Conservation (phyloP, 768 basidiomycete species). For the Suillus fuscotomentosus region DNA sequence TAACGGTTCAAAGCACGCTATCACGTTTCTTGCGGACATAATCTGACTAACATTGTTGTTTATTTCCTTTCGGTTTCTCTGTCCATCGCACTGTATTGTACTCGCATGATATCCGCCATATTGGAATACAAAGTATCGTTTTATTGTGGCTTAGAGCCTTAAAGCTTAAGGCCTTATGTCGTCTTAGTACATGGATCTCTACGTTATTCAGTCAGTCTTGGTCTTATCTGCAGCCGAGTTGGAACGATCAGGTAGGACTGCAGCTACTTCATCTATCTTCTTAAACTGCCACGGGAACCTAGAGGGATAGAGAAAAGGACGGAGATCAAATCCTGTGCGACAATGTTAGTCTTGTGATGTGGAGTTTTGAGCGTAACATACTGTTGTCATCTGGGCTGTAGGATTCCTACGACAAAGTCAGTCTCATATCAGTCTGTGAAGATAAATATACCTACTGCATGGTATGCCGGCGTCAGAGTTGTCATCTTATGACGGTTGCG, state of each 20-base stretch:
- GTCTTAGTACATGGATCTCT: conserved; percentile 10
- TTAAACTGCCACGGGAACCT: conserved; percentile 96
- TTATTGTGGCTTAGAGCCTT: neutral
- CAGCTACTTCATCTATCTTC: conserved; percentile 89
- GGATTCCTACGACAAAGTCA: conserved; percentile 60
- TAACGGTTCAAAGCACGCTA: conserved; percentile 71
- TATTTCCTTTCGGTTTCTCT: neutral
- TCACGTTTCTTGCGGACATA: conserved; percentile 66
- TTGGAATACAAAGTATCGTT: conserved; percentile 1
- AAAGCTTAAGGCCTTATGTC: neutral
- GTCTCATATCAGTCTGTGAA: neutral
- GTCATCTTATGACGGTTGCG: conserved; percentile 99
- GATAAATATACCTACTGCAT: conserved; percentile 62
- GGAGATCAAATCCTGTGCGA: conserved; percentile 80
- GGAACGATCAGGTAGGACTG: conserved; percentile 70
- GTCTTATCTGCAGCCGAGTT: conserved; percentile 37
- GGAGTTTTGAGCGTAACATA: conserved; percentile 36
- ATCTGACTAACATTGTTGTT: neutral
- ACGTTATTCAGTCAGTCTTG: conserved; percentile 44
- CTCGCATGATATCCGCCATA: neutral
- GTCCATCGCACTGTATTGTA: neutral
- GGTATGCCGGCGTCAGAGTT: conserved; percentile 89
- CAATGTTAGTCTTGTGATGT: conserved; percentile 4
- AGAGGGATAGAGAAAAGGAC: conserved; percentile 95
- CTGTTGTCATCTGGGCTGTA: conserved; percentile 97